Evolutionary conservation across 2,329 filamentous ascomycete species (phyloP).

Genomic region (Beauveria sp.): DNA sequence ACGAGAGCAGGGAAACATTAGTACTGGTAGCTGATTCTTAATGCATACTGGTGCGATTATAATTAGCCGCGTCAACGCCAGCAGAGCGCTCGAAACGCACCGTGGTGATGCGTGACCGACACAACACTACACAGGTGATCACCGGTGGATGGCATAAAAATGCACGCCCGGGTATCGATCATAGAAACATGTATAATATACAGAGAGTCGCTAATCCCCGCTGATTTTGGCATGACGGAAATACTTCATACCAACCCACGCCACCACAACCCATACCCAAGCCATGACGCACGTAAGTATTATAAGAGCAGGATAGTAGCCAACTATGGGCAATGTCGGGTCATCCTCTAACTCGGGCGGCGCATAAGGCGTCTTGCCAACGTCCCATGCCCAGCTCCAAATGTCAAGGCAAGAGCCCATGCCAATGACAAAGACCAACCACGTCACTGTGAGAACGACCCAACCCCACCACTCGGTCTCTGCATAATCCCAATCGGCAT

Average conservation of each 20-base stretch:
- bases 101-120: no score
- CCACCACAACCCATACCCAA: conserved; percentile 96
- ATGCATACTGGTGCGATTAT: neutral
- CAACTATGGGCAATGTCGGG: conserved; percentile 85
- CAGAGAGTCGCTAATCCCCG: conserved; percentile 38
- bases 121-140: neutral
- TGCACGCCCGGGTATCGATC: neutral
- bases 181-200: neutral
- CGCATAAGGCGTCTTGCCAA: conserved; percentile 90
- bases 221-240: conserved; percentile 93
- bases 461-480: conserved; percentile 99
- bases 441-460: conserved; percentile 83
- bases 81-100: neutral
- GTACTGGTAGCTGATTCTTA: neutral
- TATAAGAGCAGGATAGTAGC: conserved; percentile 92
- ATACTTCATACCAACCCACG: conserved; percentile 99
- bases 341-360: conserved; percentile 94
- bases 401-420: conserved; percentile 94
- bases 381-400: conserved; percentile 99
- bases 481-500: conserved; percentile 73
- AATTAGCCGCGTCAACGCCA: no score
- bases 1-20: neutral
- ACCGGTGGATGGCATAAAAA: neutral
- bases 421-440: conserved; percentile 91
- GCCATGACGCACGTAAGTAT: conserved; percentile 93